A percentile compares a stretch with the other conserved stretches of the same genome.
These are phyloP conservation scores for Phaeosphaeria sp. DNA, from an alignment of 2,329 filamentous ascomycete species.

Conservation along the genomic window DNA sequence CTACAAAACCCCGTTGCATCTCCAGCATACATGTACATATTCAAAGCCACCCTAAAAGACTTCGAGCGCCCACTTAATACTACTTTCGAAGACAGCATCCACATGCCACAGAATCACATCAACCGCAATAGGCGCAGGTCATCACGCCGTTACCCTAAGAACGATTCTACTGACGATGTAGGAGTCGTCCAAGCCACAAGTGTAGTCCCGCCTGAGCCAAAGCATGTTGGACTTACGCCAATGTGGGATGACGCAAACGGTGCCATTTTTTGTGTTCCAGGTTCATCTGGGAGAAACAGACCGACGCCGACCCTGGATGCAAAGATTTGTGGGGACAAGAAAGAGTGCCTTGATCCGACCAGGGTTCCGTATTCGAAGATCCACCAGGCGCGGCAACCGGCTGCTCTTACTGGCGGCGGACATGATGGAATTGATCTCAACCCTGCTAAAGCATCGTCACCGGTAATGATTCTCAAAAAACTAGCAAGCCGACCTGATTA, in stretches of 20 bases:
- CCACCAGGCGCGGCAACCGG: neutral
- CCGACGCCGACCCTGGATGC: neutral
- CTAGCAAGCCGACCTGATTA: neutral
- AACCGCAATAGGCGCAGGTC: neutral
- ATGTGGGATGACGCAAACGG: neutral
- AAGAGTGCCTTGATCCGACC: neutral
- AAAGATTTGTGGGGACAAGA: neutral
- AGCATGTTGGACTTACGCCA: neutral
- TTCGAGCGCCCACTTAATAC: slow-evolving; percentile 1
- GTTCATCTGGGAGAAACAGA: neutral
- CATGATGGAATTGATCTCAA: neutral
- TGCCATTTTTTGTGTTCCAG: neutral
- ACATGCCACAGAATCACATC: slow-evolving; percentile 2
- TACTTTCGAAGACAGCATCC: neutral
- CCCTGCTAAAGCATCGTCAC: neutral
- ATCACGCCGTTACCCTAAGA: neutral
- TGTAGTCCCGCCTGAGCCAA: neutral
- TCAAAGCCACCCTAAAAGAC: neutral
- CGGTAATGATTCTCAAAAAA: neutral
- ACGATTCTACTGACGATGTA: neutral
- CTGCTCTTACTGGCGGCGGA: neutral
- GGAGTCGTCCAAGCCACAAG: neutral
- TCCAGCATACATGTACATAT: neutral
- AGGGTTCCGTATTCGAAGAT: neutral
- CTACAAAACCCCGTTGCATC: neutral